A percentile compares a stretch with the other conserved stretches of the same genome.
Evolutionary conservation across 352 stramenopile species (phyloP).

Genomic region (Peronospora destructor): DNA sequence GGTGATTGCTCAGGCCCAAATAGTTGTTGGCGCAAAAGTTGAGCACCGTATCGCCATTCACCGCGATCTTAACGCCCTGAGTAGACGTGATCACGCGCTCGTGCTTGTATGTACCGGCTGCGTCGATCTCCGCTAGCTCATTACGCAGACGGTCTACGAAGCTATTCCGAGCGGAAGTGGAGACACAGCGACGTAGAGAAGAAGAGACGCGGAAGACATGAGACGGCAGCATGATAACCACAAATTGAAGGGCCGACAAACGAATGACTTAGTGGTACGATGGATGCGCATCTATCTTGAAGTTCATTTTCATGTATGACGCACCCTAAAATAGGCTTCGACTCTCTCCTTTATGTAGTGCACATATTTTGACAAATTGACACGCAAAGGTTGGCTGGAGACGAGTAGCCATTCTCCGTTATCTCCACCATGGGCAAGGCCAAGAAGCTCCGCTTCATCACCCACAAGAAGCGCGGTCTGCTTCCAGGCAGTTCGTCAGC

Average conservation of each 20-base stretch:
- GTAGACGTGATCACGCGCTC: conserved; percentile 88
- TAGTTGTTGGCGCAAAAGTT: conserved; percentile 96
- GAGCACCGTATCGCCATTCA: conserved; percentile 71
- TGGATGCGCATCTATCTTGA: neutral
- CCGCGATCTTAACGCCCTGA: conserved; percentile 73
- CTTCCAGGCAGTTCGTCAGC: conserved; percentile 50
- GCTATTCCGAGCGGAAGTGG: conserved; percentile 45
- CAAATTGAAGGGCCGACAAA: conserved; percentile 1
- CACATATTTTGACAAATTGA: conserved; percentile 5
- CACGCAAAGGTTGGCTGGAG: conserved; percentile 16
- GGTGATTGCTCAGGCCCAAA: conserved; percentile 87
- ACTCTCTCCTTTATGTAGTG: neutral
- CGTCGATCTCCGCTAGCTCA: conserved; percentile 64
- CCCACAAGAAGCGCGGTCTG: conserved; percentile 74
- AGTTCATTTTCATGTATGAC: neutral
- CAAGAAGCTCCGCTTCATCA: conserved; percentile 80
- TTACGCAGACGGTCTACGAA: conserved; percentile 71
- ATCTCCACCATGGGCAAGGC: conserved; percentile 68
- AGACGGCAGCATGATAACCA: conserved; percentile 15
- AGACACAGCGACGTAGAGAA: conserved; percentile 17
- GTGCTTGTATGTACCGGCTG: conserved; percentile 76
- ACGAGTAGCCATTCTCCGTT: conserved; percentile 13
- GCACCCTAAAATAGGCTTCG: neutral
- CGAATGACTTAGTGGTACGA: neutral
- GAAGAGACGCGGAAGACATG: conserved; percentile 7